phyloP scores from a whole-genome alignment of 352 stramenopile genomes.

The Phytophthora pseudosyringae region DNA sequence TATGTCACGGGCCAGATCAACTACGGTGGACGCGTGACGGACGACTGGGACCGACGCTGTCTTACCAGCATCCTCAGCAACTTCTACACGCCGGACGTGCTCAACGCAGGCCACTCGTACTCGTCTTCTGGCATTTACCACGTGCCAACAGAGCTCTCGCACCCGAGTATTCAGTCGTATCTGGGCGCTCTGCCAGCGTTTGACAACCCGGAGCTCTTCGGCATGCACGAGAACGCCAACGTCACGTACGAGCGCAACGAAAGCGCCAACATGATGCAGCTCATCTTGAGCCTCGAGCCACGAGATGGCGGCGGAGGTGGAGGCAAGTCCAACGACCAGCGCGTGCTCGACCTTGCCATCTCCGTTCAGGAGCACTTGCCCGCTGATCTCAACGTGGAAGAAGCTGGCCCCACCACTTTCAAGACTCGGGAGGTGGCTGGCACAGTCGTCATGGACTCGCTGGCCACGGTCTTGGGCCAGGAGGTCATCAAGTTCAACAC shows the following conservation, averaged over 20 bases:
- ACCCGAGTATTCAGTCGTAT: slow-evolving; percentile 78
- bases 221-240: slow-evolving; percentile 97
- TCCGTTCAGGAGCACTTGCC: slow-evolving; percentile 74
- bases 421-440: slow-evolving; percentile 83
- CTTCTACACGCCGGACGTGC: slow-evolving; percentile 89
- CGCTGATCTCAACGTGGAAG: slow-evolving; percentile 74
- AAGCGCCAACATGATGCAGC: slow-evolving; percentile 85
- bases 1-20: slow-evolving; percentile 97
- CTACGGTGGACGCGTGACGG: slow-evolving; percentile 95
- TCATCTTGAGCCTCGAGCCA: slow-evolving; percentile 92
- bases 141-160: slow-evolving; percentile 61
- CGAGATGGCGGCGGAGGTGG: slow-evolving; percentile 67
- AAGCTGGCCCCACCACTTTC: slow-evolving; percentile 92
- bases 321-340: slow-evolving; percentile 86
- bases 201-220: slow-evolving; percentile 95
- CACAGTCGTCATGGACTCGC: slow-evolving; percentile 91
- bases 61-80: slow-evolving; percentile 94
- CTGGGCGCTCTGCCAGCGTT: slow-evolving; percentile 82
- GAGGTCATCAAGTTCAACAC: slow-evolving; percentile 96
- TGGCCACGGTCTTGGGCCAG: slow-evolving; percentile 93
- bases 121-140: slow-evolving; percentile 90
- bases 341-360: slow-evolving; percentile 78
- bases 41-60: slow-evolving; percentile 95
- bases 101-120: slow-evolving; percentile 85
- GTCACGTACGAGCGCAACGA: slow-evolving; percentile 94